Base-by-base conservation (phyloP, 176 grass and related monocot genomes). In the Calamus simplicifolius region DNA sequence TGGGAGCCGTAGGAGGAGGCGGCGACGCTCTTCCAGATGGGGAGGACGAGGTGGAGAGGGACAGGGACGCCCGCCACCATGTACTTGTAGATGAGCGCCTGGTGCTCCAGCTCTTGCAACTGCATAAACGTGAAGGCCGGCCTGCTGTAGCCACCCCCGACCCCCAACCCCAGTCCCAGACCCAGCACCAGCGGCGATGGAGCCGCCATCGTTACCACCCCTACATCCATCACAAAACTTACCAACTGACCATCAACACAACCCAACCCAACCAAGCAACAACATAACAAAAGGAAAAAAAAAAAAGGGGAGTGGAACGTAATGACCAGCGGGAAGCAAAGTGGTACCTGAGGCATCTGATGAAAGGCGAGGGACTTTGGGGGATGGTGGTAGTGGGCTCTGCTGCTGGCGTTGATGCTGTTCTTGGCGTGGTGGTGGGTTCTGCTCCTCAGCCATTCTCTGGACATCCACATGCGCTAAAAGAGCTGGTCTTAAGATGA, bases 51-150 rank as follows among this genome's bases (percentile, higher is more conserved):
- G 80, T 97, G 87, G 30, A 88, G 75, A 26, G 87, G 93, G 68
- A 91, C 87, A 18, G 93, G 84, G 48, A 83, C 80, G 26, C 87
- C 93, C 1, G 87, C 87, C 14, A 84, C 75, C 81, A 97, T 88
- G 87, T 91, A 97, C 62, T 89, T 89, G 78, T 83, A 97, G 78
- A 97, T 97, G 62, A 97, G 87, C 57, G 89, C 93, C 77, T 97
- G 93, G 75, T 97, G 87, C 81, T 97, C 93, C 66, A 97, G 84
- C 76, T 97, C 93, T 69, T 97, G 93, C 51, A 83, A 77, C 79
- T 97, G 93, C 93, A 97, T 97, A 77, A 97, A 97, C 27, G 93
- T 97, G 82, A 98, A 93, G 31, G 6, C 75, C 52, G 81, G 68
- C 75, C 13, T 19, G 15, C 25, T 49, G 58, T 50, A 56, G 4